Conservation (phyloP, 2,329 filamentous ascomycete species). For the Apiospora saccharicola region DNA sequence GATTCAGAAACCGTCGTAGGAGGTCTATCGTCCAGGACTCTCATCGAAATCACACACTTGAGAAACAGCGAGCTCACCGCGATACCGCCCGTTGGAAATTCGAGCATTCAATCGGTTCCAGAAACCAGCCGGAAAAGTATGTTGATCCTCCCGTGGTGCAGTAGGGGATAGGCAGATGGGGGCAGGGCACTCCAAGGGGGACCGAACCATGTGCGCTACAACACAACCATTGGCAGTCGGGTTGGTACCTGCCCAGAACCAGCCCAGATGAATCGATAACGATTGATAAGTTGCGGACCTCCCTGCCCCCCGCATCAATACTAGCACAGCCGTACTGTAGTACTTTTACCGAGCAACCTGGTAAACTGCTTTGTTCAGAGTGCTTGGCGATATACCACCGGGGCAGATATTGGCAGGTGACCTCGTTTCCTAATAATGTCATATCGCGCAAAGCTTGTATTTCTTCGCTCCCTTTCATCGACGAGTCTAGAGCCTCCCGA, state of each 20-base stretch:
- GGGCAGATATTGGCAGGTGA: not conserved
- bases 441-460: constrained; percentile 14
- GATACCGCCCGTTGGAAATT: no score
- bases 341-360: not conserved
- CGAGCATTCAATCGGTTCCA: no score
- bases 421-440: not conserved
- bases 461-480: not conserved
- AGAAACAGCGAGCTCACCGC: no score
- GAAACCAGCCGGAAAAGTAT: no score
- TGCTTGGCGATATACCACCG: not conserved
- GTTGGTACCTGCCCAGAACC: not conserved
- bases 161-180: not conserved
- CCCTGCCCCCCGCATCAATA: not conserved
- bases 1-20: no score
- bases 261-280: not conserved
- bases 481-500: not conserved
- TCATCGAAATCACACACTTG: no score
- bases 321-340: not conserved
- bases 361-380: not conserved
- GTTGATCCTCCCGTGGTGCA: no score
- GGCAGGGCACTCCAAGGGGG: not conserved
- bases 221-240: not conserved
- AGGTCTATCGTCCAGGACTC: no score
- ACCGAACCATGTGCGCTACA: not conserved
- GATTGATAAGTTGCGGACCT: not conserved